Conservation (phyloP, 2,329 filamentous ascomycete genomes). For the Botrytis porri region DNA sequence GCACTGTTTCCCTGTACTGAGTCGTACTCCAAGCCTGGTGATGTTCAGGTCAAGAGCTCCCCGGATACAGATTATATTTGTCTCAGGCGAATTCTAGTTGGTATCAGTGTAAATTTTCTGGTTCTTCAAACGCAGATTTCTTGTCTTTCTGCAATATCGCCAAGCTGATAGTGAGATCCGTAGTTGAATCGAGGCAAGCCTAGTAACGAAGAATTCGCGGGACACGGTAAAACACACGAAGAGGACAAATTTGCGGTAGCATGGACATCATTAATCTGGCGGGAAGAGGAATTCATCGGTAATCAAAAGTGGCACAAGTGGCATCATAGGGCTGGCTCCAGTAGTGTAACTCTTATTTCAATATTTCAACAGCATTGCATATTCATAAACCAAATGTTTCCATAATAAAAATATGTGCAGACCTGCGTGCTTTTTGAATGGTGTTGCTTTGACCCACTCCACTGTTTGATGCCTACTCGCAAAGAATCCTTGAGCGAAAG, state of each 20-base stretch:
- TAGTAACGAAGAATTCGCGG: not conserved
- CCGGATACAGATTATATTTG: not conserved
- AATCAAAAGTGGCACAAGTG: not conserved
- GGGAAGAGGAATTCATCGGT: not conserved
- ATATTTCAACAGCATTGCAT: not conserved
- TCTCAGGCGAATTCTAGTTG: not conserved
- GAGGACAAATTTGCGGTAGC: not conserved
- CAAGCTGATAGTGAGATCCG: not conserved
- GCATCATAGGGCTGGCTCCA: not conserved
- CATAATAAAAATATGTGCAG: not conserved
- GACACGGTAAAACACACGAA: not conserved
- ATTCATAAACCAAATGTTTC: not conserved
- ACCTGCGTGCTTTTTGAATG: not conserved
- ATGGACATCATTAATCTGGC: not conserved
- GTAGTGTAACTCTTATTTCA: not conserved
- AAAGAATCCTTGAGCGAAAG: not conserved
- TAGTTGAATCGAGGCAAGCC: not conserved
- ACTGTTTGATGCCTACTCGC: not conserved
- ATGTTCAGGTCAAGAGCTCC: not conserved
- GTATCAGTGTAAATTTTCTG: not conserved
- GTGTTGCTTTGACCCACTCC: not conserved
- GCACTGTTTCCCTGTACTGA: not conserved
- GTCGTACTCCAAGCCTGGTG: not conserved
- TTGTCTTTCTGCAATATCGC: not conserved
- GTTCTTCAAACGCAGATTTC: not conserved